A percentile compares a stretch with the other conserved stretches of the same genome.
Conservation (phyloP, 805 yeast genomes). For the Nakazawaea ernobii region DNA sequence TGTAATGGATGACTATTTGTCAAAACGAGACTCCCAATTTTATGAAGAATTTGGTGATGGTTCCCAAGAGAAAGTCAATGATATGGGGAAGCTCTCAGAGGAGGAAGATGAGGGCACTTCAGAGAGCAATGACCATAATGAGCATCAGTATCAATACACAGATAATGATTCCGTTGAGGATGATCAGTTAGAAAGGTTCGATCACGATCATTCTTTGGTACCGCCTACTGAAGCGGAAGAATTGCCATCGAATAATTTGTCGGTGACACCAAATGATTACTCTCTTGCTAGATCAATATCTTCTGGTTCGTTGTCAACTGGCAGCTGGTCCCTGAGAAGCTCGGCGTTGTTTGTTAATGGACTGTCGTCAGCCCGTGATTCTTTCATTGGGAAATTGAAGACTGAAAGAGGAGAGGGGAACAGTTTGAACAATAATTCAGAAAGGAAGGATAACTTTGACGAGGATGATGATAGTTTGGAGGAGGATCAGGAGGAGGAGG, state of each 20-base stretch:
- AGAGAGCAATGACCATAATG: background rate
- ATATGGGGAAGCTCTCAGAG: background rate
- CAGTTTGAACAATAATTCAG: background rate
- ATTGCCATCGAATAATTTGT: background rate
- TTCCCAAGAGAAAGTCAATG: background rate
- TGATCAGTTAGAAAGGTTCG: background rate
- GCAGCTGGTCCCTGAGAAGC: constrained; percentile 22
- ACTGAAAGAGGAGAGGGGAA: constrained; percentile 1
- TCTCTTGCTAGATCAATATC: constrained; percentile 10
- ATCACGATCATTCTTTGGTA: constrained; percentile 1
- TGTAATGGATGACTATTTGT: constrained; percentile 5
- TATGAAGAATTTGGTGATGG: background rate
- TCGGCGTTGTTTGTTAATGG: constrained; percentile 9
- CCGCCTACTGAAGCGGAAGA: too few species aligned
- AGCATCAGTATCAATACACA: background rate
- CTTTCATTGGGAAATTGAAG: constrained; percentile 3
- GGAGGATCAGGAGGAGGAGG: background rate
- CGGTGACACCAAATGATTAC: constrained; percentile 9
- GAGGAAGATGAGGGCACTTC: background rate
- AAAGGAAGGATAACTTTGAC: background rate
- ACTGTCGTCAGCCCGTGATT: constrained; percentile 4
- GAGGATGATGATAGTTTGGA: background rate
- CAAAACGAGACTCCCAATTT: constrained; percentile 3
- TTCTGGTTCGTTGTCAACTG: constrained; percentile 27
- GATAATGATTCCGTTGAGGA: background rate